phyloP scores from a whole-genome alignment of 2,329 filamentous ascomycete species.

The Capronia americana region DNA sequence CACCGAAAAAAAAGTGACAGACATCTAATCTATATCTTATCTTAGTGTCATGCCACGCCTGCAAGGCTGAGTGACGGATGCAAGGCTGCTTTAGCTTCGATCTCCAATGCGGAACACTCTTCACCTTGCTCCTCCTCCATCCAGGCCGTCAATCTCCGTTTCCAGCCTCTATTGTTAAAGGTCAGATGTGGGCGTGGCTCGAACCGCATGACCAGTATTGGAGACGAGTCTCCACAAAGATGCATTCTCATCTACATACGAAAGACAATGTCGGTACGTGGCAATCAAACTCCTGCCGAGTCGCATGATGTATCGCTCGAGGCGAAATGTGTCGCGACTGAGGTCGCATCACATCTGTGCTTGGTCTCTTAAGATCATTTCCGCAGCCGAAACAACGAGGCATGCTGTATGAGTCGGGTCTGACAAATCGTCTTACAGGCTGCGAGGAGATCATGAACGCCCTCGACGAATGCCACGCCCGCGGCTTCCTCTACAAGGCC shows the following conservation, averaged over 20 bases:
- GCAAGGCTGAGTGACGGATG: not conserved
- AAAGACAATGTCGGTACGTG: slow-evolving; percentile 82
- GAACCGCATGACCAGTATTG: slow-evolving; percentile 41
- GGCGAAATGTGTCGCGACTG: not conserved
- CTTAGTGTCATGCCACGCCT: slow-evolving; percentile 6
- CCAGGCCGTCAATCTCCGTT: slow-evolving; percentile 5
- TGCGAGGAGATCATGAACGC: slow-evolving; percentile 94
- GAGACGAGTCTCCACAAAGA: slow-evolving; percentile 51
- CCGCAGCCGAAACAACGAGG: not conserved
- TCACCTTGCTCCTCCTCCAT: not conserved
- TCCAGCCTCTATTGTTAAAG: slow-evolving; percentile 1
- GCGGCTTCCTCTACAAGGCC: slow-evolving; percentile 90
- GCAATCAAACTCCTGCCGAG: slow-evolving; percentile 23
- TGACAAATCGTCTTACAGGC: slow-evolving; percentile 60
- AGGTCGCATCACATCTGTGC: not conserved
- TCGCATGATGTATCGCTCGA: slow-evolving; percentile 20
- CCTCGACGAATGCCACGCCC: slow-evolving; percentile 93
- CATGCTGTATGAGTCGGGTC: not conserved
- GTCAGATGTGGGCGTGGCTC: slow-evolving; percentile 41
- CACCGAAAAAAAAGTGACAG: slow-evolving; percentile 31
- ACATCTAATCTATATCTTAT: slow-evolving; percentile 1
- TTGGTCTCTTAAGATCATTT: not conserved
- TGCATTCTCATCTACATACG: slow-evolving; percentile 98
- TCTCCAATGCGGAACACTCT: slow-evolving; percentile 6
- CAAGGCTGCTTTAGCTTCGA: slow-evolving; percentile 24